Evolutionary conservation across 768 basidiomycete genomes (phyloP).

Genomic region (Boletales sp.): DNA sequence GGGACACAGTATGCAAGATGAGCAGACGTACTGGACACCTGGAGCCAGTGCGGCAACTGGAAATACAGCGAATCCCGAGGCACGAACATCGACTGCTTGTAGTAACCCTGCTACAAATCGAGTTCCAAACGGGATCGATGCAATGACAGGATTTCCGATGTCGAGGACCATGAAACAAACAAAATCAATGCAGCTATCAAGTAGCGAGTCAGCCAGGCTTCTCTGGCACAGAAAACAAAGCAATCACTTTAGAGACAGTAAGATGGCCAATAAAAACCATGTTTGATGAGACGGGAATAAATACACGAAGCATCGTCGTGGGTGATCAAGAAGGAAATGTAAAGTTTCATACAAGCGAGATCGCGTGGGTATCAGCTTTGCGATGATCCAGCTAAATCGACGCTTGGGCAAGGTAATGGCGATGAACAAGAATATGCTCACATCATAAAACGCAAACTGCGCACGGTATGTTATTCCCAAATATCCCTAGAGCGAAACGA

Average conservation of each 20-base stretch:
- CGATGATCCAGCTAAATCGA: slow-evolving; percentile 62
- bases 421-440: slow-evolving; percentile 35
- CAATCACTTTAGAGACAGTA: slow-evolving; percentile 63
- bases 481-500: neutral
- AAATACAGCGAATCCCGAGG: slow-evolving; percentile 85
- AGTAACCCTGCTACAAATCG: slow-evolving; percentile 73
- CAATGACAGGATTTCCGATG: slow-evolving; percentile 70
- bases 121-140: slow-evolving; percentile 63
- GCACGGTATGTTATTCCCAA: neutral
- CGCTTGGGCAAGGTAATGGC: slow-evolving; percentile 1
- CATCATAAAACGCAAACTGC: slow-evolving; percentile 80
- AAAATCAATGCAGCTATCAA: slow-evolving; percentile 73
- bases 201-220: neutral
- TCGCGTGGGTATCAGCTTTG: slow-evolving; percentile 52
- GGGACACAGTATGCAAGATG: neutral
- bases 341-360: slow-evolving; percentile 76
- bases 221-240: neutral
- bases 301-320: slow-evolving; percentile 87
- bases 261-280: slow-evolving; percentile 77
- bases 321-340: slow-evolving; percentile 92
- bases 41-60: slow-evolving; percentile 73
- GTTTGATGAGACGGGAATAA: slow-evolving; percentile 93
- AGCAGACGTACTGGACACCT: slow-evolving; percentile 69
- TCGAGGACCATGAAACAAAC: slow-evolving; percentile 87
- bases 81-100: slow-evolving; percentile 78